Base-by-base conservation (phyloP, 176 grass and related monocot genomes). In the Triticum urartu region DNA sequence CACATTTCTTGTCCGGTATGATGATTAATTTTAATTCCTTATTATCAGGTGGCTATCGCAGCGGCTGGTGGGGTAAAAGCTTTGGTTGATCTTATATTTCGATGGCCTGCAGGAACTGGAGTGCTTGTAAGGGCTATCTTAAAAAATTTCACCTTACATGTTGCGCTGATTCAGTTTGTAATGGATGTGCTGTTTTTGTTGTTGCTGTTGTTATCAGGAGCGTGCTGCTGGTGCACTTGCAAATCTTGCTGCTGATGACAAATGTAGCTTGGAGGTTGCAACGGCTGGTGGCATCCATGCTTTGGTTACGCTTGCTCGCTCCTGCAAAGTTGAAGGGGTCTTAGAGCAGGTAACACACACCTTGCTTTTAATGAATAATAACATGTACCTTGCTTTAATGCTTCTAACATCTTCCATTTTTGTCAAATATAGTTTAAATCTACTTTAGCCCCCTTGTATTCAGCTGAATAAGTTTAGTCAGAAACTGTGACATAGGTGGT, bases 201-300 rank as follows among this genome's bases (percentile, higher is more conserved):
- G 13, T 85, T 92, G 72, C 7, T 33, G 20, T 84, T 28, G 34
- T 50, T n/a, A 72, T 64, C 86, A 99, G 97, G 97, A 99, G 89
- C 92, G 97, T 72, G 94, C 97, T 78, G 94, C 97, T 83, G 97
- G 97, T 68, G 97, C 94, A 26, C 90, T 99, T 79, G 97, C 97
- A 81, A 99, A 99, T 87, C 83, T 99, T 63, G 97, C 97, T 85
- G 97, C 97, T 64, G 97, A 99, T 82, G 94, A 99, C 84, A 99
- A 99, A 76, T 99, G 97, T 66, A 99, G 97, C 69, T 85, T 99
- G 90, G 97, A 99, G 84, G 92, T 99, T 81, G 97, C 97, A 69
- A 87, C 75, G 77, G 89, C 97, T 80, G 97, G 97, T 77, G 97
- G 97, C 83, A 91, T 99, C 45, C 93, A 89, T 89, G 97, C 97